phyloP scores from a whole-genome alignment of 768 basidiomycete species.

The Lyophyllum semitale region DNA sequence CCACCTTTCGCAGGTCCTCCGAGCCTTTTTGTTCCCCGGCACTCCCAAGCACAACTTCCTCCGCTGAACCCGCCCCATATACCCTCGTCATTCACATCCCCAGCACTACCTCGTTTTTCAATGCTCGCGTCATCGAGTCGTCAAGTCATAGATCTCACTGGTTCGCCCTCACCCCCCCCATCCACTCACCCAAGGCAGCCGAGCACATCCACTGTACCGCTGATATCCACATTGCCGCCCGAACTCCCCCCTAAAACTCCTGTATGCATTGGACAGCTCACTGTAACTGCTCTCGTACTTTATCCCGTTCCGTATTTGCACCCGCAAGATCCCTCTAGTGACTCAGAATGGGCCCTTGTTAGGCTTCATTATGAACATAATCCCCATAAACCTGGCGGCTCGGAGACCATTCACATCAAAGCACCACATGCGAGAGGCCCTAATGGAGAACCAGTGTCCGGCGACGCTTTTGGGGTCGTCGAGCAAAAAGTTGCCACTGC shows the following conservation, averaged over 20 bases:
- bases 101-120: slow-evolving; percentile 17
- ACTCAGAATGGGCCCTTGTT: slow-evolving; percentile 69
- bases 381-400: slow-evolving; percentile 50
- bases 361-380: slow-evolving; percentile 72
- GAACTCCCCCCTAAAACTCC: slow-evolving; percentile 80
- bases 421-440: slow-evolving; percentile 54
- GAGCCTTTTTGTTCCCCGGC: slow-evolving; percentile 27
- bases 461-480: slow-evolving; percentile 79
- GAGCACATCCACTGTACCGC: slow-evolving; percentile 22
- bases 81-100: slow-evolving; percentile 20
- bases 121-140: slow-evolving; percentile 30
- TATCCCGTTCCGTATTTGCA: slow-evolving; percentile 75
- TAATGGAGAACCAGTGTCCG: slow-evolving; percentile 54
- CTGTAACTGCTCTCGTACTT: slow-evolving; percentile 83
- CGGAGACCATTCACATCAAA: slow-evolving; percentile 81
- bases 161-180: slow-evolving; percentile 59
- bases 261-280: slow-evolving; percentile 85
- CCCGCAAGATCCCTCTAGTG: slow-evolving; percentile 42
- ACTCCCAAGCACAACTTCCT: slow-evolving; percentile 26
- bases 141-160: slow-evolving; percentile 77
- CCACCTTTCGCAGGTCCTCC: slow-evolving; percentile 53
- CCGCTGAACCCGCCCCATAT: slow-evolving; percentile 22
- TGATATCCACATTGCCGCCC: slow-evolving; percentile 40
- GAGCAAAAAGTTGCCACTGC: slow-evolving; percentile 83
- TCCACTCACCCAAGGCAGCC: slow-evolving; percentile 25